Conservation (phyloP, 2,329 filamentous ascomycete species). For the Aureobasidium sp. region DNA sequence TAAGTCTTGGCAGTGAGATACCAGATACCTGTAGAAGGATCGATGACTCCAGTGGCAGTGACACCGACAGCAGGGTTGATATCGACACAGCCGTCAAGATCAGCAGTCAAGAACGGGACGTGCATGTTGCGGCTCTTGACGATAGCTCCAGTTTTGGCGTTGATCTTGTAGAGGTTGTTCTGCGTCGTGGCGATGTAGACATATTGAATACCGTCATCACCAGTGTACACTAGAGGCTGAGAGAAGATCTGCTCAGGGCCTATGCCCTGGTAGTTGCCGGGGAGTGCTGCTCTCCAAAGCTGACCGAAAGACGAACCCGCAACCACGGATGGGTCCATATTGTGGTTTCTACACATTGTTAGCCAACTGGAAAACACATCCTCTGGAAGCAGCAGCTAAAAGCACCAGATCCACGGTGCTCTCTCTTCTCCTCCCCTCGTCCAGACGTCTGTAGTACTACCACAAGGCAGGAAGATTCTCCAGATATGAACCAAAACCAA, state of each 20-base stretch:
- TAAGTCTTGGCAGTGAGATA: slow-evolving; percentile 48
- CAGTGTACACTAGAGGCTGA: slow-evolving; percentile 48
- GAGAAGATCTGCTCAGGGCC: slow-evolving; percentile 47
- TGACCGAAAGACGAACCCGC: slow-evolving; percentile 49
- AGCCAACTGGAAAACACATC: no score
- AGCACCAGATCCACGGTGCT: no score
- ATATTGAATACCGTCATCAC: slow-evolving; percentile 30
- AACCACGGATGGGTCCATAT: slow-evolving; percentile 56
- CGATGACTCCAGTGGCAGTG: slow-evolving; percentile 46
- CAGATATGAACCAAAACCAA: no score
- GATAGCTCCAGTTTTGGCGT: slow-evolving; percentile 37
- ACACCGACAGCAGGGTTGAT: slow-evolving; percentile 44
- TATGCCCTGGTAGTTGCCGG: slow-evolving; percentile 45
- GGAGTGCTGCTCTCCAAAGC: slow-evolving; percentile 47
- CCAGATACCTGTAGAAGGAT: slow-evolving; percentile 43
- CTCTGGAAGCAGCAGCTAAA: no score
- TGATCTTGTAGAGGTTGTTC: slow-evolving; percentile 52
- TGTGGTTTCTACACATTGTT: slow-evolving; percentile 43
- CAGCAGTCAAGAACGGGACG: slow-evolving; percentile 42
- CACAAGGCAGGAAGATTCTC: no score
- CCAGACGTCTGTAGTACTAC: no score
- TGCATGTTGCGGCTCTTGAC: slow-evolving; percentile 39
- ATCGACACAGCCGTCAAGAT: slow-evolving; percentile 43
- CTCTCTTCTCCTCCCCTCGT: no score
- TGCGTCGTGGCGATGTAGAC: slow-evolving; percentile 52